phyloP scores from a whole-genome alignment of 2,329 filamentous ascomycete genomes.

The Botrytis cinerea region DNA sequence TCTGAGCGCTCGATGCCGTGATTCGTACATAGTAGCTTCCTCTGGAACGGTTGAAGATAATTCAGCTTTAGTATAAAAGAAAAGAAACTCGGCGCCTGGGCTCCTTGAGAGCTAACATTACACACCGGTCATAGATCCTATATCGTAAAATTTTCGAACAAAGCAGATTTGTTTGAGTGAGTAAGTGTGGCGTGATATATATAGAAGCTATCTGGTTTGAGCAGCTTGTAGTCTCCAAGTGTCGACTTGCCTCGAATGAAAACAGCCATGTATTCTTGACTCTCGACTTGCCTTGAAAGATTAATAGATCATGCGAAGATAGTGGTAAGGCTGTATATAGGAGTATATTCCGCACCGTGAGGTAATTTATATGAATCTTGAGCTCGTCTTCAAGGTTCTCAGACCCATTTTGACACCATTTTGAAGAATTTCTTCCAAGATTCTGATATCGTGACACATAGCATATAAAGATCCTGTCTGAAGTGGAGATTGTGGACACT shows the following conservation, averaged over 20 bases:
- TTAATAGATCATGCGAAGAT: not conserved
- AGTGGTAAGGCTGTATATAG: not conserved
- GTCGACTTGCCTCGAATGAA: not conserved
- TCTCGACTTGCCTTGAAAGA: not conserved
- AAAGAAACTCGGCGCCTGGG: not conserved
- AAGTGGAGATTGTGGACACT: not conserved
- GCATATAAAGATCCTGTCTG: not conserved
- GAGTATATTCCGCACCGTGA: not conserved
- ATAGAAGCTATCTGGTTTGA: not conserved
- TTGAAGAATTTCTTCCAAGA: not conserved
- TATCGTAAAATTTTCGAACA: not conserved
- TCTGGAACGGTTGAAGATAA: not conserved
- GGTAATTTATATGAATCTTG: conserved; percentile 4
- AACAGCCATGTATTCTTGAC: not conserved
- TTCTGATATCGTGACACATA: conserved; percentile 5
- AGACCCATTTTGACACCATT: not conserved
- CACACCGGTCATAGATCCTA: not conserved
- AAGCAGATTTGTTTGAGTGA: too few species aligned
- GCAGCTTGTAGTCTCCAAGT: not conserved
- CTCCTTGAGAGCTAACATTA: too few species aligned
- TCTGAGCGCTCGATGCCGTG: not conserved
- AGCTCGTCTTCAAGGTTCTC: not conserved
- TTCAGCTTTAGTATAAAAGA: not conserved
- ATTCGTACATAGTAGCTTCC: not conserved
- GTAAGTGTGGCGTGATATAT: not conserved